Conservation (phyloP, 2,329 filamentous ascomycete species). For the Talaromyces sp. region DNA sequence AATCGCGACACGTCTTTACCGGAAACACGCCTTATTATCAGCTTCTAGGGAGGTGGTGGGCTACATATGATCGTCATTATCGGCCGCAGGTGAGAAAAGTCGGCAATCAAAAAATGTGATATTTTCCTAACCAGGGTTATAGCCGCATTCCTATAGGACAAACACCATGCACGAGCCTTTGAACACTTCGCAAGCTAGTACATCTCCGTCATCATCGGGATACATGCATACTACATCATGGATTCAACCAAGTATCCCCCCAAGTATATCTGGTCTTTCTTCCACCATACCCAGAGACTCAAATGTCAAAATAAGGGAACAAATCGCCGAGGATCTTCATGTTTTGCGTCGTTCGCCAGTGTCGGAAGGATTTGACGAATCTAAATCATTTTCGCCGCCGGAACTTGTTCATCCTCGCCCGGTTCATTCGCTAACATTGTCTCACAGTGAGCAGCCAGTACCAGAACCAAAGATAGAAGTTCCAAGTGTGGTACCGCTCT, state of each 20-base stretch:
- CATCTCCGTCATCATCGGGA: background rate
- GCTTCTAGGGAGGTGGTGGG: conserved; percentile 86
- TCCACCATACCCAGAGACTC: background rate
- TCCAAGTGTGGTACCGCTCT: conserved; percentile 37
- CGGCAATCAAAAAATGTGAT: background rate
- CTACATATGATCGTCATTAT: conserved; percentile 86
- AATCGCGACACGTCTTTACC: conserved; percentile 37
- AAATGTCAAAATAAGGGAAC: background rate
- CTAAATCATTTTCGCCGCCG: conserved; percentile 1
- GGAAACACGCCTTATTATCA: conserved; percentile 61
- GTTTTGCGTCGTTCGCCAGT: conserved; percentile 10
- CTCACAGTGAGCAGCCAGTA: background rate
- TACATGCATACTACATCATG: background rate
- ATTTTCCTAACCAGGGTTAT: background rate
- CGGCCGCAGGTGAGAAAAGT: conserved; percentile 31
- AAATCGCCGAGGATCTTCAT: conserved; percentile 7
- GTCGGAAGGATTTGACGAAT: conserved; percentile 7
- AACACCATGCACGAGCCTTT: background rate
- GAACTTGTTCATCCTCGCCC: conserved; percentile 6
- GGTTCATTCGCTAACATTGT: conserved; percentile 1
- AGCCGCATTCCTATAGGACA: background rate
- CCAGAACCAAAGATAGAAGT: conserved; percentile 14
- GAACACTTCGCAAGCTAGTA: background rate
- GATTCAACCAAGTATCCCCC: background rate
- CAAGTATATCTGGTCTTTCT: background rate